Evolutionary conservation across 2,329 filamentous ascomycete genomes (phyloP).

Genomic region (Thielaviopsis euricoi): DNA sequence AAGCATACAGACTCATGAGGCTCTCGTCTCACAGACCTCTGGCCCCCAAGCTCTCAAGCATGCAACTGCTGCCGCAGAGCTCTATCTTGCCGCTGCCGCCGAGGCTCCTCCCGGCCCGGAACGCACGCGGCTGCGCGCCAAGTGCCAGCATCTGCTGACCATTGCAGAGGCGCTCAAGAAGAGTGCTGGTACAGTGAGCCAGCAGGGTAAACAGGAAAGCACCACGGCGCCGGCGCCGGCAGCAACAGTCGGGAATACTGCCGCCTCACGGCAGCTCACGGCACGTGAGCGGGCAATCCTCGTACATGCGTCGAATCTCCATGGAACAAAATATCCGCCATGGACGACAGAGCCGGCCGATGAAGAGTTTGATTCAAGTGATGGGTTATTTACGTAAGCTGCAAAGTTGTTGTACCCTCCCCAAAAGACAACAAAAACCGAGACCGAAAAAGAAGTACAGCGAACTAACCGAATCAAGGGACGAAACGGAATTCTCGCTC

Average conservation of each 20-base stretch:
- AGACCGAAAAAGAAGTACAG: no score
- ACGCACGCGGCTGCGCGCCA: conserved; percentile 47
- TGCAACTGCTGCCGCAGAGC: conserved; percentile 61
- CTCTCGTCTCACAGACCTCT: conserved; percentile 20
- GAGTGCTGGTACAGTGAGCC: neutral
- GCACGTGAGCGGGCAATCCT: conserved; percentile 63
- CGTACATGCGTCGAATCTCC: conserved; percentile 59
- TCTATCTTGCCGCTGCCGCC: conserved; percentile 61
- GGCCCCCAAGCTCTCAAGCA: conserved; percentile 49
- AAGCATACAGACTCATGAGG: conserved; percentile 26
- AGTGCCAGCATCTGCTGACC: conserved; percentile 53
- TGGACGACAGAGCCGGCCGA: conserved; percentile 53
- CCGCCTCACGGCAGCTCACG: conserved; percentile 41
- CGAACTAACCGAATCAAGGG: conserved; percentile 33
- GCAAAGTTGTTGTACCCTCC: conserved; percentile 14
- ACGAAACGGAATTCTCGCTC: conserved; percentile 51
- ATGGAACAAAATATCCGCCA: conserved; percentile 69
- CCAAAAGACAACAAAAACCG: no score
- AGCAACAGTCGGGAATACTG: neutral
- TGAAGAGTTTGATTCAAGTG: conserved; percentile 42
- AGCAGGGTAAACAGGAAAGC: neutral
- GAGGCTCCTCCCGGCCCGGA: conserved; percentile 45
- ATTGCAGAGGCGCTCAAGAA: conserved; percentile 62
- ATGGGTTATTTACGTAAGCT: conserved; percentile 45
- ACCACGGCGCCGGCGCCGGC: neutral